Percentiles rank a stretch among this genome's conserved stretches.
These are phyloP conservation scores for Fonsecaea pugnacius DNA, from an alignment of 2,329 filamentous ascomycete species.

Conservation along the genomic window DNA sequence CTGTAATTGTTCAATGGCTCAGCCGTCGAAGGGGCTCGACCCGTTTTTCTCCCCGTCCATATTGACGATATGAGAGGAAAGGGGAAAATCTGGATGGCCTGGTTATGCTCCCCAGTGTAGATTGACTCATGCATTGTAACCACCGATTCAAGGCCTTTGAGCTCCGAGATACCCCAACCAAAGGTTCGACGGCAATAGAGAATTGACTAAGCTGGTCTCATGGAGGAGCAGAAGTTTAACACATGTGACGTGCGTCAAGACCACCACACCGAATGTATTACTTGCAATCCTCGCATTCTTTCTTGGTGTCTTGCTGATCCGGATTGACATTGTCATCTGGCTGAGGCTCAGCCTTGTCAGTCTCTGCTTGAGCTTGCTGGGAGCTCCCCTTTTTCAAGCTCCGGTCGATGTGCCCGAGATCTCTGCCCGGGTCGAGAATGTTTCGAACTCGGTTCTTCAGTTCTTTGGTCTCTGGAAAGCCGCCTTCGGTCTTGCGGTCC, in stretches of 20 bases:
- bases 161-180: background rate
- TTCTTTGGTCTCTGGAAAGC: slow-evolving; percentile 93
- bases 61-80: background rate
- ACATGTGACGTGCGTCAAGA: background rate
- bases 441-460: slow-evolving; percentile 84
- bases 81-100: background rate
- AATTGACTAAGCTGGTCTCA: background rate
- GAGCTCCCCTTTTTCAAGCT: slow-evolving; percentile 42
- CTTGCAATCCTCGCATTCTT: slow-evolving; percentile 17
- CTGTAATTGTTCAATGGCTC: too few relatives aligned
- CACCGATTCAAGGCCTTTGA: background rate
- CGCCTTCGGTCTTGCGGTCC: slow-evolving; percentile 84
- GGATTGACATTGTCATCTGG: slow-evolving; percentile 2
- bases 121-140: background rate
- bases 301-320: background rate
- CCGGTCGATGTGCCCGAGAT: slow-evolving; percentile 81
- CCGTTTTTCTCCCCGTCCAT: background rate
- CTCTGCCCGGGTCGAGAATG: slow-evolving; percentile 74
- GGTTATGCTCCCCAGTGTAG: background rate
- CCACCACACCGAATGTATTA: background rate
- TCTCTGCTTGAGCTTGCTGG: slow-evolving; percentile 17
- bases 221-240: background rate
- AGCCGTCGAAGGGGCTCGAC: too few relatives aligned
- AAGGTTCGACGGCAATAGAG: background rate
- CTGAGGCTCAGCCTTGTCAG: slow-evolving; percentile 7